Conservation (phyloP, 192 early-diverging fungal genomes). For the Jimgerdemannia flammicorona region DNA sequence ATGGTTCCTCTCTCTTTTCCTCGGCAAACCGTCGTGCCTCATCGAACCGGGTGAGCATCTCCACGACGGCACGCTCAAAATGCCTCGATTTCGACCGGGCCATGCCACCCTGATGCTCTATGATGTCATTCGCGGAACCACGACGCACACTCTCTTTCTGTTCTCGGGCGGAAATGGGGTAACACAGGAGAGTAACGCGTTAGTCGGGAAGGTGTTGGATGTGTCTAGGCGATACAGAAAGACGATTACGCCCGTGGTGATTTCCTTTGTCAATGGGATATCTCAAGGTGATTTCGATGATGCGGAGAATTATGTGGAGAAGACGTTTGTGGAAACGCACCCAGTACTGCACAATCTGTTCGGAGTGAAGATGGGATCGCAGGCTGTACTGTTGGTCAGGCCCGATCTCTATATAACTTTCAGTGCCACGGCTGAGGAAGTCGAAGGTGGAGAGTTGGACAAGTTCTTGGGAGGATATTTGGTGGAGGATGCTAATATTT, state of each 20-base stretch:
- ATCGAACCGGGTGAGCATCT: background rate
- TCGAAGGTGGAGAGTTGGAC: background rate
- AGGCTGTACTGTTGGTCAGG: slow-evolving; percentile 14
- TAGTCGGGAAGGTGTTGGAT: background rate
- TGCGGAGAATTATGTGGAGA: background rate
- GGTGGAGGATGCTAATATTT: background rate
- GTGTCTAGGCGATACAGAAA: background rate
- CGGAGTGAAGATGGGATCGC: background rate
- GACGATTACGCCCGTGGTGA: background rate
- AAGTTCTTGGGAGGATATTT: background rate
- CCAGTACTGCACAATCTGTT: background rate
- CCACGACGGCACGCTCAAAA: background rate
- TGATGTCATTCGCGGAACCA: background rate
- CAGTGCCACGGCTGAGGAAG: background rate
- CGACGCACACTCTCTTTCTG: background rate
- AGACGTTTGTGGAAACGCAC: background rate
- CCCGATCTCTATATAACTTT: slow-evolving; percentile 25
- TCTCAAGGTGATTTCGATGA: background rate
- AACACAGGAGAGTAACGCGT: background rate
- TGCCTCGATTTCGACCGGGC: background rate
- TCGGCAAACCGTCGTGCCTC: background rate
- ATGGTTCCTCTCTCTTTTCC: background rate
- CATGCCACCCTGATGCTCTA: background rate
- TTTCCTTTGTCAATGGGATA: background rate
- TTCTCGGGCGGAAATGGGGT: background rate